Conservation (phyloP, 2,329 filamentous ascomycete species). For the Penicillium sumatraense region DNA sequence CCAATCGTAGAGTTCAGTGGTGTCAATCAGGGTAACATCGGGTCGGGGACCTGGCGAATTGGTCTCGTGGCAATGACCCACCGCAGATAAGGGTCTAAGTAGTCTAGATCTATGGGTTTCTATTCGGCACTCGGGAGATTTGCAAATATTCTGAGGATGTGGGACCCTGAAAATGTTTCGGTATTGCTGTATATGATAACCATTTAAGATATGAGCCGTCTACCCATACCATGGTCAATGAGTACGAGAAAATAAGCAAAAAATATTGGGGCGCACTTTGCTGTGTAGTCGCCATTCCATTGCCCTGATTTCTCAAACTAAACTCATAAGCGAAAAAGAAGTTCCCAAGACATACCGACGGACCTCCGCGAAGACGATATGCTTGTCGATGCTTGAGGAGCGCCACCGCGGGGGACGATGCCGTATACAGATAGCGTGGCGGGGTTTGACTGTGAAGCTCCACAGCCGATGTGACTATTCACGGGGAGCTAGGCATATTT, state of each 20-base stretch:
- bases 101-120: not conserved
- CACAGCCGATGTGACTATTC: not conserved
- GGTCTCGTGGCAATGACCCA: not conserved
- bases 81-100: not conserved
- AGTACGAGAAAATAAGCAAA: too few species aligned
- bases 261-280: too few species aligned
- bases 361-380: not conserved
- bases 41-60: not conserved
- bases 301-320: not conserved
- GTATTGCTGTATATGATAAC: too few species aligned
- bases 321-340: not conserved
- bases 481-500: not conserved
- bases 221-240: too few species aligned
- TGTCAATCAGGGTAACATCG: conserved; percentile 4
- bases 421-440: not conserved
- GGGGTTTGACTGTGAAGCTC: not conserved
- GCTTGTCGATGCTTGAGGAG: not conserved
- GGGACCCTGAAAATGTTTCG: not conserved
- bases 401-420: not conserved
- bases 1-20: not conserved
- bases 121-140: not conserved
- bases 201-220: too few species aligned
- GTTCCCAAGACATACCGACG: not conserved
- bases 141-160: not conserved
- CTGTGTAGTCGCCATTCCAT: too few species aligned